phyloP scores from a whole-genome alignment of 2,329 filamentous ascomycete genomes.

The Fusarium sp. region DNA sequence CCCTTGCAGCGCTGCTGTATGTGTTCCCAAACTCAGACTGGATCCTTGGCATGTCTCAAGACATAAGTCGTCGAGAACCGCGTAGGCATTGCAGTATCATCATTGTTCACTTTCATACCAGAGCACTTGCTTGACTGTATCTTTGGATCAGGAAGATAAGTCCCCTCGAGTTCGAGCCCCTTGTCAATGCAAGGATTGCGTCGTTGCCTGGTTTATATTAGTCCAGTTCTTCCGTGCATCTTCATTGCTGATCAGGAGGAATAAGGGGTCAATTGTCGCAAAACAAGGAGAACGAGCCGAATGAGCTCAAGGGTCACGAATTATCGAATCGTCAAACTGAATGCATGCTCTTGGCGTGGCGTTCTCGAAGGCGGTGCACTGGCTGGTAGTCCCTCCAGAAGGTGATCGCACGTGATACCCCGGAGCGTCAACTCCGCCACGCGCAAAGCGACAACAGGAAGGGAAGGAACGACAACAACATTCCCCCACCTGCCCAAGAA shows the following conservation, averaged over 20 bases:
- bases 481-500: neutral
- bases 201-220: neutral
- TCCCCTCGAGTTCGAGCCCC: neutral
- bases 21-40: neutral
- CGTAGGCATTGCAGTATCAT: neutral
- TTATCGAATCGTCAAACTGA: fast-evolving
- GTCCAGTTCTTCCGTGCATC: neutral
- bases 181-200: neutral
- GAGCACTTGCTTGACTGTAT: neutral
- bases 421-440: neutral
- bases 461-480: neutral
- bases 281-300: fast-evolving
- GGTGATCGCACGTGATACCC: neutral
- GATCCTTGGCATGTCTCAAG: neutral
- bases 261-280: fast-evolving
- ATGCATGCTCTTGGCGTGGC: neutral
- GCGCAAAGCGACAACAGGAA: neutral
- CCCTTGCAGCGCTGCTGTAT: fast-evolving
- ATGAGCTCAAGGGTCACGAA: fast-evolving
- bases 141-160: neutral
- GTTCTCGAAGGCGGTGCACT: neutral
- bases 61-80: neutral
- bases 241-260: fast-evolving
- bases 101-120: neutral
- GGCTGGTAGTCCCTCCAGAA: neutral